These are phyloP conservation scores for Xylaria castorea DNA, from an alignment of 495 filamentous ascomycete species.

Conservation along the genomic window DNA sequence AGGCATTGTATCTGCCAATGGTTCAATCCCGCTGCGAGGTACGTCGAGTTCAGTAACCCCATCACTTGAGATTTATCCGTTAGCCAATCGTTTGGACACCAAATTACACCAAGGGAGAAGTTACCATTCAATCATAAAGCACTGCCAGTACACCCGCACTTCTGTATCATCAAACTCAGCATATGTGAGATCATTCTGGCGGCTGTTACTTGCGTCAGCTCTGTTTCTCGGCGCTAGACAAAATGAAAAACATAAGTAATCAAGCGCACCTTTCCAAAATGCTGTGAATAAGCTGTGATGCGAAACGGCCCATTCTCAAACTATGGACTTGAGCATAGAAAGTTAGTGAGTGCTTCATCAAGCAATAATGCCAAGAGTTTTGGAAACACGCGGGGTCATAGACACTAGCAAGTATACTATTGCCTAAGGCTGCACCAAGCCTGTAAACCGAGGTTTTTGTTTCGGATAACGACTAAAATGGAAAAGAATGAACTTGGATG, in stretches of 20 bases:
- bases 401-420: background rate
- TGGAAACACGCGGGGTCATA: background rate
- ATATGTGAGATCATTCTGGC: slow-evolving; percentile 31
- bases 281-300: slow-evolving; percentile 39
- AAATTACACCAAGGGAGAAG: background rate
- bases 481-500: background rate
- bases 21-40: slow-evolving; percentile 44
- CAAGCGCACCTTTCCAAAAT: slow-evolving; percentile 39
- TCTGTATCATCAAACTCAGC: slow-evolving; percentile 40
- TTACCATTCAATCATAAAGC: slow-evolving; percentile 48
- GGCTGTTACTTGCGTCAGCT: slow-evolving; percentile 32
- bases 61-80: slow-evolving; percentile 34
- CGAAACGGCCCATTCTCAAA: slow-evolving; percentile 44
- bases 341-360: slow-evolving; percentile 1
- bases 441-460: background rate
- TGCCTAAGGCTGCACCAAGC: background rate
- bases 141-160: slow-evolving; percentile 46
- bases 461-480: background rate
- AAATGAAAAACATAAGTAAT: background rate
- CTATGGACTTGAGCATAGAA: slow-evolving; percentile 36
- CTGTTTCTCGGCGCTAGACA: background rate
- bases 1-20: slow-evolving; percentile 42
- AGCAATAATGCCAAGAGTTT: background rate
- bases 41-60: slow-evolving; percentile 46
- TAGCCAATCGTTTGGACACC: slow-evolving; percentile 4